Evolutionary conservation across 129 eudicot species (phyloP).

Genomic region (Chrysanthemum makinoi): DNA sequence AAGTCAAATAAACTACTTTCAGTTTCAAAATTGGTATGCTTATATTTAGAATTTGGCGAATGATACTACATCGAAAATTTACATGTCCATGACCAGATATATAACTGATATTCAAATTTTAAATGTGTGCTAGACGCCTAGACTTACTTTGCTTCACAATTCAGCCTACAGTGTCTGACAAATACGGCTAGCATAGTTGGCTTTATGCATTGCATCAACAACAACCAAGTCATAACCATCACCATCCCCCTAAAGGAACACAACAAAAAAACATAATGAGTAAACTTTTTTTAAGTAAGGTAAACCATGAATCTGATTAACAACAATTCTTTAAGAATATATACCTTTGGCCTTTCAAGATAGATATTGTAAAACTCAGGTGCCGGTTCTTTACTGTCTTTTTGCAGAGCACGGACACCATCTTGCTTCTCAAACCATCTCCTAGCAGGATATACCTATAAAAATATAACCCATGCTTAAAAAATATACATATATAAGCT

Average conservation of each 20-base stretch:
- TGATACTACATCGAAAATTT: no score
- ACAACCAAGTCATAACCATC: conserved; percentile 98
- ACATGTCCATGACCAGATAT: no score
- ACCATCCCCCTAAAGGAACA: conserved; percentile 80
- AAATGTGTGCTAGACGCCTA: background rate
- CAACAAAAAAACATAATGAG: conserved; percentile 26
- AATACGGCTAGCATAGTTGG: conserved; percentile 96
- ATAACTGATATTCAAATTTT: no score
- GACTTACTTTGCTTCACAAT: conserved; percentile 98
- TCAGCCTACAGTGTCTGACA: conserved; percentile 93
- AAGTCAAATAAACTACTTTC: background rate
- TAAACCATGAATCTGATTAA: background rate
- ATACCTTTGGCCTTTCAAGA: conserved; percentile 99
- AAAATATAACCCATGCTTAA: background rate
- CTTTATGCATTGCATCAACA: conserved; percentile 99
- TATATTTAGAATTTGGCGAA: no score
- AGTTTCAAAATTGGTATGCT: background rate
- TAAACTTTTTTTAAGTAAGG: background rate
- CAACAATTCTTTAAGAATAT: background rate
- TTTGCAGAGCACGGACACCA: conserved; percentile 89
- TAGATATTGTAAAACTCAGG: conserved; percentile 97
- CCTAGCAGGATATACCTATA: conserved; percentile 96
- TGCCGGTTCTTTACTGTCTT: conserved; percentile 86
- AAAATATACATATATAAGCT: background rate
- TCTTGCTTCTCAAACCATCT: conserved; percentile 99